Evolutionary conservation across 306 rosid genomes (phyloP).

Genomic region (Glycyrrhiza uralensis): DNA sequence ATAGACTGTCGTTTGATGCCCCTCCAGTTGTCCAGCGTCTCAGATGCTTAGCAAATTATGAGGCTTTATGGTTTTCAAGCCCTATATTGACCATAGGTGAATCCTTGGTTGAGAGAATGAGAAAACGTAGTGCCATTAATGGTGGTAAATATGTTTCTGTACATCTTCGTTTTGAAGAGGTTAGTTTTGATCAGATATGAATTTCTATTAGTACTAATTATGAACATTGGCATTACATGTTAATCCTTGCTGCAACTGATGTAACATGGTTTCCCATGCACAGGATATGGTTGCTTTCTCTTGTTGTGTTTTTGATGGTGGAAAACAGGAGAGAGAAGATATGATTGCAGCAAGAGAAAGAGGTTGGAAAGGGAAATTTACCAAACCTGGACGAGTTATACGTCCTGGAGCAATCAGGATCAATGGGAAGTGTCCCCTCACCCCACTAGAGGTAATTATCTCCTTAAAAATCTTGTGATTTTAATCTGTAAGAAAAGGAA

Average conservation of each 20-base stretch:
- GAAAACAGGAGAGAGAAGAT: slow-evolving; percentile 68
- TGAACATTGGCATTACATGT: slow-evolving; percentile 7
- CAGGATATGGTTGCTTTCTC: slow-evolving; percentile 99
- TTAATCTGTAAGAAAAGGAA: slow-evolving; percentile 7
- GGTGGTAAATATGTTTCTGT: slow-evolving; percentile 91
- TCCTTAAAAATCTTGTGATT: slow-evolving; percentile 6
- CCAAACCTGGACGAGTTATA: slow-evolving; percentile 90
- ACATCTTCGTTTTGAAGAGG: slow-evolving; percentile 99
- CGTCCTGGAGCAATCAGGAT: slow-evolving; percentile 96
- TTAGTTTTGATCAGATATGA: slow-evolving; percentile 33
- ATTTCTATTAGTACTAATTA: not conserved
- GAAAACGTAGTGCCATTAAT: slow-evolving; percentile 66
- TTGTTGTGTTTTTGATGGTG: slow-evolving; percentile 92
- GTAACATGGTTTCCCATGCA: slow-evolving; percentile 16
- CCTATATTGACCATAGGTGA: slow-evolving; percentile 72
- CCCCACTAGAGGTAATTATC: slow-evolving; percentile 81
- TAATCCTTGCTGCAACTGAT: slow-evolving; percentile 24
- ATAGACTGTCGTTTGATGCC: slow-evolving; percentile 88
- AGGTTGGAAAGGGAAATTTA: slow-evolving; percentile 98
- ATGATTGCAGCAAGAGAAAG: slow-evolving; percentile 96
- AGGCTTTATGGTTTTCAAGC: slow-evolving; percentile 73
- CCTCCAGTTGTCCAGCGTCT: slow-evolving; percentile 91
- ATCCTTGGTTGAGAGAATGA: slow-evolving; percentile 81
- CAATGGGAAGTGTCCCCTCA: slow-evolving; percentile 97
- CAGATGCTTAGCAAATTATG: slow-evolving; percentile 92